Percentiles rank a stretch among this genome's conserved stretches.
Conservation (phyloP, 2,329 filamentous ascomycete species). For the Colletotrichum trifolii region DNA sequence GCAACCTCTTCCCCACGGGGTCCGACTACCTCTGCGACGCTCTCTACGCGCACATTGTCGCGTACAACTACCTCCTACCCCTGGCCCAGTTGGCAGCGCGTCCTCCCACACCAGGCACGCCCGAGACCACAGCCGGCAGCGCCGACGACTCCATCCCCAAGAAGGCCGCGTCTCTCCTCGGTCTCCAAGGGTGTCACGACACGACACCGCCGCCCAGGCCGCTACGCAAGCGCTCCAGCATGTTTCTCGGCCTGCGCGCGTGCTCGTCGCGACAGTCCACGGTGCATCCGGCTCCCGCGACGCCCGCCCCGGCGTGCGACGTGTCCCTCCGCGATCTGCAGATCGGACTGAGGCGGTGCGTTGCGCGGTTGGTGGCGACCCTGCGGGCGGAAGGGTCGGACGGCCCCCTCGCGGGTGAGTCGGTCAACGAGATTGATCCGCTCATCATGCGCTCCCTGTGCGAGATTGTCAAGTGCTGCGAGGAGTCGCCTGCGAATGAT, state of each 20-base stretch:
- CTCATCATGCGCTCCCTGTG: conserved; percentile 54
- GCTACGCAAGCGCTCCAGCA: conserved; percentile 34
- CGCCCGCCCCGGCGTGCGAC: conserved; percentile 39
- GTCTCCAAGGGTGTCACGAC: conserved; percentile 48
- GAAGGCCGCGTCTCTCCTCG: conserved; percentile 64
- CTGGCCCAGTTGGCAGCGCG: conserved; percentile 35
- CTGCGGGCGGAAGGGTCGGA: conserved; percentile 43
- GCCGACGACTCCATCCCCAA: conserved; percentile 53
- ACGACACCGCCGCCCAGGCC: conserved; percentile 39
- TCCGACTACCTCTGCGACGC: conserved; percentile 68
- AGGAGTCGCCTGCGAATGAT: conserved; percentile 28
- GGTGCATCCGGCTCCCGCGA: conserved; percentile 15
- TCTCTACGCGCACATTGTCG: conserved; percentile 68
- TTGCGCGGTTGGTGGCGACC: conserved; percentile 62
- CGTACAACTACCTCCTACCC: conserved; percentile 67
- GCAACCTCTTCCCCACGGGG: conserved; percentile 63
- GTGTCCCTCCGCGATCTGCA: conserved; percentile 57
- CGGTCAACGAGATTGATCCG: conserved; percentile 47
- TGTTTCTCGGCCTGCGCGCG: conserved; percentile 21
- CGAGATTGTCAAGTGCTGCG: conserved; percentile 51
- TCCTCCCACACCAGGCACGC: conserved; percentile 28
- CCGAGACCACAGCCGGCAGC: conserved; percentile 22
- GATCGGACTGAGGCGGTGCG: conserved; percentile 61
- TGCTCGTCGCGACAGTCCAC: conserved; percentile 28
- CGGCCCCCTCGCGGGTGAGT: conserved; percentile 18